Conservation (phyloP, 2,329 filamentous ascomycete species). For the Bisporella sp. region DNA sequence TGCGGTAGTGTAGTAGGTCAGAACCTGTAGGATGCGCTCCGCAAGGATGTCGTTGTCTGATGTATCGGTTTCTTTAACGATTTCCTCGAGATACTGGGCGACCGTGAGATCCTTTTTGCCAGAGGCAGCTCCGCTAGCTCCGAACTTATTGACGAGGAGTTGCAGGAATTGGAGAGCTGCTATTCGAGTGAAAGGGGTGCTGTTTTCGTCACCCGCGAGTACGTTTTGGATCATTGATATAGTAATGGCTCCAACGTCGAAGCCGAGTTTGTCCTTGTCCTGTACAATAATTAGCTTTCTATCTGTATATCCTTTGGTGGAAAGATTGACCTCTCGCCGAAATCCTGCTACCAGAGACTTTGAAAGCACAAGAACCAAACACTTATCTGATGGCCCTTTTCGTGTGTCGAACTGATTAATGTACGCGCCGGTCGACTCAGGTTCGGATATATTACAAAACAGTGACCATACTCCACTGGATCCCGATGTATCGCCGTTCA, state of each 20-base stretch:
- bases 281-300: conserved; percentile 7
- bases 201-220: conserved; percentile 5
- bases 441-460: conserved; percentile 11
- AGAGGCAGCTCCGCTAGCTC: conserved; percentile 14
- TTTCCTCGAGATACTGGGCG: conserved; percentile 11
- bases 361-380: conserved; percentile 13
- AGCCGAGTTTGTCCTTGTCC: conserved; percentile 7
- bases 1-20: conserved; percentile 23
- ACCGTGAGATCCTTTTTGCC: conserved; percentile 3
- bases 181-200: conserved; percentile 11
- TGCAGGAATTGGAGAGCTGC: conserved; percentile 21
- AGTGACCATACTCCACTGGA: conserved; percentile 13
- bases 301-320: background rate
- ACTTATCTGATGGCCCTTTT: conserved; percentile 14
- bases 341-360: conserved; percentile 20
- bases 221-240: conserved; percentile 18
- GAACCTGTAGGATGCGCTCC: conserved; percentile 15
- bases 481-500: conserved; percentile 1
- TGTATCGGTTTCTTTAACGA: conserved; percentile 2
- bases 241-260: conserved; percentile 15
- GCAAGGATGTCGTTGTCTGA: conserved; percentile 5
- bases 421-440: conserved; percentile 7
- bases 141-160: conserved; percentile 25
- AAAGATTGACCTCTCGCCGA: conserved; percentile 14
- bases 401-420: conserved; percentile 3